phyloP scores from a whole-genome alignment of 2,329 filamentous ascomycete genomes.

The Botryotinia narcissicola region DNA sequence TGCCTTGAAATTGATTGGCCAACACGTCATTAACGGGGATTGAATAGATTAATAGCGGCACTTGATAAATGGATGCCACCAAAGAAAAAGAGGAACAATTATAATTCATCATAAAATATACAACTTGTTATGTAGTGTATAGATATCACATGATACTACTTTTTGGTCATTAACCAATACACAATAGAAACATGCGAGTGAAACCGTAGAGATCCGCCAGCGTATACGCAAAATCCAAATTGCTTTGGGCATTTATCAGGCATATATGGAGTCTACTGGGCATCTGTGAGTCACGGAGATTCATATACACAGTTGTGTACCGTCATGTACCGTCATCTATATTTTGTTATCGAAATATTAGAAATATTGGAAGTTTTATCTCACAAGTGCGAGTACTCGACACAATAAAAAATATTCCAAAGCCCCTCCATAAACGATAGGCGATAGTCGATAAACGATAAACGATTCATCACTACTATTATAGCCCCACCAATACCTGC shows the following conservation, averaged over 20 bases:
- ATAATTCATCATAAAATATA: too few relatives aligned
- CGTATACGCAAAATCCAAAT: too few relatives aligned
- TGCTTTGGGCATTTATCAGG: background rate
- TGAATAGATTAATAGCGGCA: background rate
- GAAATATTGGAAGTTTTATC: background rate
- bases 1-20: slow-evolving; percentile 7
- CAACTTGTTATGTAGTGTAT: background rate
- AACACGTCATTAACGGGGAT: slow-evolving; percentile 14
- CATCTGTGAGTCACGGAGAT: background rate
- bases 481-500: slow-evolving; percentile 12
- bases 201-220: background rate
- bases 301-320: background rate
- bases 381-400: background rate
- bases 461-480: background rate
- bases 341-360: too few relatives aligned
- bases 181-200: background rate
- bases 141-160: background rate
- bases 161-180: background rate
- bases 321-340: too few relatives aligned
- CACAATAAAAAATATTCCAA: background rate
- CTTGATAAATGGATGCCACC: background rate
- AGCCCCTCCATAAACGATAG: slow-evolving; percentile 12
- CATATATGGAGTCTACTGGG: background rate
- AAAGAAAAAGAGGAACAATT: background rate
- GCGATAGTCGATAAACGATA: background rate